These are phyloP conservation scores for Aspergillus hancockii DNA, from an alignment of 495 filamentous ascomycete genomes.

Conservation along the genomic window DNA sequence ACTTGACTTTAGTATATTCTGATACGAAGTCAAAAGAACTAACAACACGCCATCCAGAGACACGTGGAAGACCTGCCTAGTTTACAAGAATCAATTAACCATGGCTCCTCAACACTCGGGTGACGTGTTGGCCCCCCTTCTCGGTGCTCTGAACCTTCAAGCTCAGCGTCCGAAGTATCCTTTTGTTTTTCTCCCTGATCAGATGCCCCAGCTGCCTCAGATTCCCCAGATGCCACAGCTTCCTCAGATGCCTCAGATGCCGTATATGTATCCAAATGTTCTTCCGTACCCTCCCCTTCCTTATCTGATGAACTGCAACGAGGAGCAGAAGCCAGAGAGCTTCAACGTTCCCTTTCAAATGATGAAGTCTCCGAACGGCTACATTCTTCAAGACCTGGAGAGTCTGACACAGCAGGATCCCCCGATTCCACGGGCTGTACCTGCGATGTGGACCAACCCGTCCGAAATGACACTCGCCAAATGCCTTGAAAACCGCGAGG, in stretches of 20 bases:
- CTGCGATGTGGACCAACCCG: conserved; percentile 74
- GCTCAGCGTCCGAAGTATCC: conserved; percentile 30
- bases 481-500: conserved; percentile 85
- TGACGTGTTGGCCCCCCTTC: conserved; percentile 22
- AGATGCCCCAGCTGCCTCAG: conserved; percentile 32
- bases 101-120: conserved; percentile 5
- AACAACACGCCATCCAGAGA: not conserved
- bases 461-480: conserved; percentile 81
- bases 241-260: conserved; percentile 28
- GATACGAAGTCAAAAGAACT: not conserved
- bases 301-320: conserved; percentile 33
- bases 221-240: conserved; percentile 34
- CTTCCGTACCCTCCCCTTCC: conserved; percentile 33
- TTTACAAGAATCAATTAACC: not conserved
- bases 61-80: conserved; percentile 9
- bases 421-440: conserved; percentile 83
- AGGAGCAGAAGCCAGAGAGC: conserved; percentile 33
- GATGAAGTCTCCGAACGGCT: conserved; percentile 51
- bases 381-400: conserved; percentile 67
- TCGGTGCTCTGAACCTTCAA: conserved; percentile 28
- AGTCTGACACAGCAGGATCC: conserved; percentile 72
- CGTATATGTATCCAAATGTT: conserved; percentile 24
- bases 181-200: conserved; percentile 32
- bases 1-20: not conserved
- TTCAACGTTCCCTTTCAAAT: conserved; percentile 37